These are phyloP conservation scores for Poteriospumella lacustris DNA, from an alignment of 108 stramenopile genomes.

Conservation along the genomic window DNA sequence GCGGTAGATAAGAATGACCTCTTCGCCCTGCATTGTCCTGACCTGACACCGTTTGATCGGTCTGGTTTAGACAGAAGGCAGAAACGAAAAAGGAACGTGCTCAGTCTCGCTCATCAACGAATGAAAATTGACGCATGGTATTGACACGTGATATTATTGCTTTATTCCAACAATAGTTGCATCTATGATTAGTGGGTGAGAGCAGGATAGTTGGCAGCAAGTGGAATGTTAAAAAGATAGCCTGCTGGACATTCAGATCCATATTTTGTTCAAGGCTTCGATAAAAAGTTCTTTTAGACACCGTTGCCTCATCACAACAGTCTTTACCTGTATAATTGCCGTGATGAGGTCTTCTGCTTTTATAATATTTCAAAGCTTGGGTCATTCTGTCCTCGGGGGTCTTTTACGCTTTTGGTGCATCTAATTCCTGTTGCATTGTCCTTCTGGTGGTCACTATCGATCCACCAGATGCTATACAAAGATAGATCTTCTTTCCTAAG, in stretches of 20 bases:
- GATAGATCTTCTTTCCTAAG: too few relatives aligned
- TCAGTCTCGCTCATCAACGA: conserved; percentile 6
- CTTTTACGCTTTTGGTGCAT: conserved; percentile 2
- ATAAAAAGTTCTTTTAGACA: background rate
- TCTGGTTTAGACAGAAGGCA: conserved; percentile 7
- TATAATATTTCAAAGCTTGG: background rate
- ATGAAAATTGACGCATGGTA: background rate
- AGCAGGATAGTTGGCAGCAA: conserved; percentile 2
- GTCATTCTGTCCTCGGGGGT: background rate
- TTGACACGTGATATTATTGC: conserved; percentile 3
- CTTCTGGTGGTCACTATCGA: background rate
- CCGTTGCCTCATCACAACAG: background rate
- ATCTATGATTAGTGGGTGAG: conserved; percentile 7
- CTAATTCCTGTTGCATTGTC: background rate
- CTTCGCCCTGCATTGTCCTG: conserved; percentile 6
- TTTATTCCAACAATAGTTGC: conserved; percentile 8
- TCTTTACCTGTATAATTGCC: background rate
- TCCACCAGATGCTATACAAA: too few relatives aligned
- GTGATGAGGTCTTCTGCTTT: conserved; percentile 2
- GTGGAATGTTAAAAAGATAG: background rate
- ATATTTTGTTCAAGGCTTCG: background rate
- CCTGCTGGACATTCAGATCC: background rate
- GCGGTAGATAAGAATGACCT: conserved; percentile 7
- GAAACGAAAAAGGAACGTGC: conserved; percentile 2
- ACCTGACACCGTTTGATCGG: conserved; percentile 6